Evolutionary conservation across 1,284 basidiomycete species (phyloP), one percentile per base, ranked within the genome.

Genomic region (Porodaedalea pini): DNA sequence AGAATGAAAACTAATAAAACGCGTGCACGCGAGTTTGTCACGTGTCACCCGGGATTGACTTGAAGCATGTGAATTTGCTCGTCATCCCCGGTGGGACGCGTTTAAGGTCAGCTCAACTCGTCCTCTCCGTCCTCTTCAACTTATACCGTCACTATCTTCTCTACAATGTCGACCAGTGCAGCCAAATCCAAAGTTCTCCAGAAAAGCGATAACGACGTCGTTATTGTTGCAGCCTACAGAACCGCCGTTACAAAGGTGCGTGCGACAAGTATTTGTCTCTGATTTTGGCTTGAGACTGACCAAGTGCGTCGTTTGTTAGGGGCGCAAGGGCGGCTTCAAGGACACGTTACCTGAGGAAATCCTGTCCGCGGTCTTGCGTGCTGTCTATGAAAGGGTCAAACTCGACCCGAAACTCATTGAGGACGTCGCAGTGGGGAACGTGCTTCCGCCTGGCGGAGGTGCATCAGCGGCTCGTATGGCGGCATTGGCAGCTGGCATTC

Each of bases 401-500:
- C 78, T 95, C 64, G 83, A 96, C 74, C 90, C 90, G 57, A 78
- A 80, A 58, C 79, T 93, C 66, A 88, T 97, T 63, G 92, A 96
- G 65, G 93, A 95, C 69, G 81, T 96, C 66, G 81, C 86, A 3
- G 94, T 98, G 57, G 95, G 96, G 50, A 98, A 94, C 70, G 96
- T 98, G 47, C 86, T 98, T 29, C 92, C 94, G 15, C 84, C 95
- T 11, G 92, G 88, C 45, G 94, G 95, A 66, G 96, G 95, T 56
- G 93, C 95, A 4, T 83, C 73, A 50, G 86, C 86, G 13, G 94
- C 94, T n/a, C 86, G 96, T 63, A 97, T 98, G 93, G 96, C 95
- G 31, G 85, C 89, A 48, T 81, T 99, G 45, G 85, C 90, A 71
- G 90, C 96, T 58, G 95, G 96, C 36, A 94, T 98, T 66, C 95